These are phyloP conservation scores for Coniosporium apollinis DNA, from an alignment of 495 filamentous ascomycete genomes.

Conservation along the genomic window DNA sequence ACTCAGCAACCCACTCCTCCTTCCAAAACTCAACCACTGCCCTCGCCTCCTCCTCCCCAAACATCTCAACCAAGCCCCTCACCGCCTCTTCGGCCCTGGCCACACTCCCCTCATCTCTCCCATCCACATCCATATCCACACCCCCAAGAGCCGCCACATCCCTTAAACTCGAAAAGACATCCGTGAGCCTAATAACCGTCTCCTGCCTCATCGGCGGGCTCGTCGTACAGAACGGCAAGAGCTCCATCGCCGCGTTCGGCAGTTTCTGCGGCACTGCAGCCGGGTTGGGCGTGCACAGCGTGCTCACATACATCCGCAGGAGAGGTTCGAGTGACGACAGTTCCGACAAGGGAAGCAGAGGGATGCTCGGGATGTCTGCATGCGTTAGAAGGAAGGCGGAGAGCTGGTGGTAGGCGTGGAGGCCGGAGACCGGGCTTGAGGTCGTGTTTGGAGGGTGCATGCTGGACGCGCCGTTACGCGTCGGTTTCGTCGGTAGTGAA, in stretches of 20 bases:
- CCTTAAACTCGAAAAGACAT: slow-evolving; percentile 12
- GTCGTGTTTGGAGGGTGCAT: slow-evolving; percentile 21
- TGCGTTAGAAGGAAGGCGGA: slow-evolving; percentile 52
- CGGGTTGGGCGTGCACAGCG: not conserved
- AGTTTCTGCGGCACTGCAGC: not conserved
- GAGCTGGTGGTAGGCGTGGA: slow-evolving; percentile 52
- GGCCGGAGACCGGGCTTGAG: slow-evolving; percentile 47
- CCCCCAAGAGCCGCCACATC: slow-evolving; percentile 12
- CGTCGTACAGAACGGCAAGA: slow-evolving; percentile 16
- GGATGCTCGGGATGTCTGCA: slow-evolving; percentile 30
- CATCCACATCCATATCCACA: not conserved
- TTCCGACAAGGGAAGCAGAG: slow-evolving; percentile 40
- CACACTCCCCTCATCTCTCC: slow-evolving; percentile 2
- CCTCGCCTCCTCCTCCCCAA: slow-evolving; percentile 12
- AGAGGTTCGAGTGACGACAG: slow-evolving; percentile 3
- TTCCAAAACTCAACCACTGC: slow-evolving; percentile 17
- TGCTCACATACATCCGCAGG: slow-evolving; percentile 4
- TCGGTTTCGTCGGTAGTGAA: not conserved
- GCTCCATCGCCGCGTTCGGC: slow-evolving; percentile 7
- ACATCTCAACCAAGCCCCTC: slow-evolving; percentile 6
- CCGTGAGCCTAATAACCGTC: slow-evolving; percentile 15
- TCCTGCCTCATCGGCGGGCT: slow-evolving; percentile 10
- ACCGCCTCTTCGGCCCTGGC: slow-evolving; percentile 5
- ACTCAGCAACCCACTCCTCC: slow-evolving; percentile 17
- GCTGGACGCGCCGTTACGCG: too few relatives aligned